These are phyloP conservation scores for Phytophthora nicotianae DNA, from an alignment of 352 stramenopile species.

Conservation along the genomic window DNA sequence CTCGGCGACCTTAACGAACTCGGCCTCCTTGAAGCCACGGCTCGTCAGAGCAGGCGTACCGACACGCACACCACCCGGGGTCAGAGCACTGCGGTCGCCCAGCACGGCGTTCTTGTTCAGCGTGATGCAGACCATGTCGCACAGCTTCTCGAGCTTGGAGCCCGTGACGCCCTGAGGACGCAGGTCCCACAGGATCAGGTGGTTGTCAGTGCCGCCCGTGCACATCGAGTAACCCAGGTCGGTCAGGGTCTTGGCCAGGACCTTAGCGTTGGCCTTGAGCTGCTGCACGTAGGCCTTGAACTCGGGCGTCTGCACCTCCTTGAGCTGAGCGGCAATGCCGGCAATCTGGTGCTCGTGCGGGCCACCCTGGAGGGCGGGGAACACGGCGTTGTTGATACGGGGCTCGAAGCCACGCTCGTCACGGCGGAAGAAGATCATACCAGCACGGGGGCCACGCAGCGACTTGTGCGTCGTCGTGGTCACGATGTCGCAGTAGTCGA, in stretches of 20 bases:
- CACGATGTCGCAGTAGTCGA: slow-evolving; percentile 99
- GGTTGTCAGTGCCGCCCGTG: slow-evolving; percentile 99
- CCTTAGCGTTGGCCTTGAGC: slow-evolving; percentile 95
- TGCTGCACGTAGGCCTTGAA: slow-evolving; percentile 97
- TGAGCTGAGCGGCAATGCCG: slow-evolving; percentile 98
- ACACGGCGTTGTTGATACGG: slow-evolving; percentile 98
- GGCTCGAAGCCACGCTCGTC: slow-evolving; percentile 94
- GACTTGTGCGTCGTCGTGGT: slow-evolving; percentile 99
- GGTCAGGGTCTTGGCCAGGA: slow-evolving; percentile 93
- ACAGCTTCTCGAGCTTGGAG: slow-evolving; percentile 99
- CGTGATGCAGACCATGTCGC: slow-evolving; percentile 97
- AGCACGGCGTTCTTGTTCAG: slow-evolving; percentile 99
- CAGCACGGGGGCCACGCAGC: slow-evolving; percentile 95
- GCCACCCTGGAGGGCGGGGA: slow-evolving; percentile 97
- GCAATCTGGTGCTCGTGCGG: slow-evolving; percentile 99
- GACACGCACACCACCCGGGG: slow-evolving; percentile 95
- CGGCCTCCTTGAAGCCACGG: slow-evolving; percentile 95
- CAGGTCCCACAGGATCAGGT: slow-evolving; percentile 99
- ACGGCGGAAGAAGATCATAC: slow-evolving; percentile 99
- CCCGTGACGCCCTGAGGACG: slow-evolving; percentile 95
- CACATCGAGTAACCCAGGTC: slow-evolving; percentile 95
- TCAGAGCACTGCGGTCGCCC: slow-evolving; percentile 95
- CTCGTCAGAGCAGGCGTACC: slow-evolving; percentile 97
- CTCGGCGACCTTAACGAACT: slow-evolving; percentile 96
- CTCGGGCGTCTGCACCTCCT: slow-evolving; percentile 95